Evolutionary conservation across 139 green algal species (phyloP).

Genomic region (Pleodorina starrii): DNA sequence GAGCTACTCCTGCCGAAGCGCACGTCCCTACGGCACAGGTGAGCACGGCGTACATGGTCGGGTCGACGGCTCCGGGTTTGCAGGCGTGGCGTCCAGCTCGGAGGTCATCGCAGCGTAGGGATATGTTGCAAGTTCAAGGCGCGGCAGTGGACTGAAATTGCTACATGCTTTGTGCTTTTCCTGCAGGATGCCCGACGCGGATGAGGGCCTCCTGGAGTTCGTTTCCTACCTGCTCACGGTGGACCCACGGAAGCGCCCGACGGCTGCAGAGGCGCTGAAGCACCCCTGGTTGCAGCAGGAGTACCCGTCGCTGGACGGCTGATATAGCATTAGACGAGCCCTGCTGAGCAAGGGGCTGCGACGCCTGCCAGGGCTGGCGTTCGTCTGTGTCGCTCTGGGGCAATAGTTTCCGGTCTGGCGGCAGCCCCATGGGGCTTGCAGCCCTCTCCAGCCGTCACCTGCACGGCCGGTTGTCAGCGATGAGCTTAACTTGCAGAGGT

Average conservation of each 20-base stretch:
- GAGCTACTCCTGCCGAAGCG: conserved; percentile 84
- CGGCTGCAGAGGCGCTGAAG: conserved; percentile 78
- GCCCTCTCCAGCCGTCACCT: neutral
- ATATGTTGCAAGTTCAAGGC: too few species aligned
- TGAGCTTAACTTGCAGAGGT: neutral
- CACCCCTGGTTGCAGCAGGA: conserved; percentile 86
- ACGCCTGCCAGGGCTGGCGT: neutral
- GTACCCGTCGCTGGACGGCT: conserved; percentile 42
- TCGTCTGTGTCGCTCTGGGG: neutral
- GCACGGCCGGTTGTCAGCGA: neutral
- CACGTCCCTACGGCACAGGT: conserved; percentile 68
- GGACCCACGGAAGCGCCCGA: conserved; percentile 78
- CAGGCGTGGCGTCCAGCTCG: too few species aligned
- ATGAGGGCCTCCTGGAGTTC: conserved; percentile 83
- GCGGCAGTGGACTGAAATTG: too few species aligned
- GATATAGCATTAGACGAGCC: neutral
- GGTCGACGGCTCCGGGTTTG: too few species aligned
- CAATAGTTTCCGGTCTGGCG: neutral
- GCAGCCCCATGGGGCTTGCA: neutral
- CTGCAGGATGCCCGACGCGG: conserved; percentile 69
- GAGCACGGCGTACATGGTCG: too few species aligned
- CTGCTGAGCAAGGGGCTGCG: neutral
- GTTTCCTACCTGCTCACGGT: conserved; percentile 74
- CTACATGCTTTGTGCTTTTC: too few species aligned
- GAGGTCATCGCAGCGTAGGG: too few species aligned